Base-by-base conservation (phyloP, 78 protist genomes). In the Dictyostelium citrinum region DNA sequence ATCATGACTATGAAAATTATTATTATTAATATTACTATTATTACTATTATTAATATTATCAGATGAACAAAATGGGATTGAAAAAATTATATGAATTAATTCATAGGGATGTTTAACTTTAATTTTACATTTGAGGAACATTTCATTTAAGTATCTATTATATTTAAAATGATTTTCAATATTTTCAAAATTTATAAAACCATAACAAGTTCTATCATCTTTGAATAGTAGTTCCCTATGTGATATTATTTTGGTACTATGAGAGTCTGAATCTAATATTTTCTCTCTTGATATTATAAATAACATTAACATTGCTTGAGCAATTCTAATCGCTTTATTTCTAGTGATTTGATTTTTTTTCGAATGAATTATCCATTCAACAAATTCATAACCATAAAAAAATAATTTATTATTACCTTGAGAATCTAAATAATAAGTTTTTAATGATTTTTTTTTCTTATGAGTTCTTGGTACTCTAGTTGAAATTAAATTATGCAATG, bases 161-260 rank as follows among this genome's bases (percentile, higher is more conserved):
- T 83, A 83, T 6, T 20, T 16, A n/a, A 31, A 16, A n/a, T 45
- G 22, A 12, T 67, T 33, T 10, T 37, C 17, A 17, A 83, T 67
- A 10, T 68, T 46, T 3, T 16, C 43, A 16, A 37, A 22, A 5
- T 20, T 2, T 2, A 75, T 55, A 24, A 84, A 39, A 10, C 11
- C 35, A 74, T 84, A 84, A 31, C 82, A 45, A 3, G 91, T 84
- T 24, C 67, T 74, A 27, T 84, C 82, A 51, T 84, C 91, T 29
- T 51, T 71, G 12, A 75, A 84, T 33, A 22, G 5, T 27, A 78
- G 4, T 31, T 70, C 33, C 37, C 22, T 70, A 27, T 31, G 3
- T 70, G 77, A 33, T 70, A 70, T 70, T 33, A 33, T 29, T 33
- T 33, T 70, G 8, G 11, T 5, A 10, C 51, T 4, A 31, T 31